These are phyloP conservation scores for Podospora australis DNA, from an alignment of 495 filamentous ascomycete species.

Conservation along the genomic window DNA sequence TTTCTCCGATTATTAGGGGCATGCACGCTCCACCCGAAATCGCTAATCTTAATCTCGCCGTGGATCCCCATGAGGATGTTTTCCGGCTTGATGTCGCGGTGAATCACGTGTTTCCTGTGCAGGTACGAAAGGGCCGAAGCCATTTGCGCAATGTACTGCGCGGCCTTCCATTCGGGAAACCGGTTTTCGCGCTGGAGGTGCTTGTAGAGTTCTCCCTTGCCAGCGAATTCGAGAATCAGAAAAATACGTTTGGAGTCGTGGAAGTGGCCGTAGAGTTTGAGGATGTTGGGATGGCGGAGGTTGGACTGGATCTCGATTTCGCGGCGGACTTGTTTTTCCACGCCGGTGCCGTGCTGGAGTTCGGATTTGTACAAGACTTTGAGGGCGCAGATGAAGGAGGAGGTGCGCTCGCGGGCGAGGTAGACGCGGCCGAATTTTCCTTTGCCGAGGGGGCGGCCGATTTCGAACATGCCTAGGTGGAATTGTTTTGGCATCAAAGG, in stretches of 20 bases:
- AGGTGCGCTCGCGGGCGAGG: conserved; percentile 81
- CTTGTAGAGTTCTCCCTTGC: conserved; percentile 94
- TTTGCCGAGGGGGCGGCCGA: conserved; percentile 90
- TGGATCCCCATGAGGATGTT: conserved; percentile 97
- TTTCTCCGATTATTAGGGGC: conserved; percentile 89
- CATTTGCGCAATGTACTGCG: conserved; percentile 98
- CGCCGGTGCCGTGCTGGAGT: conserved; percentile 74
- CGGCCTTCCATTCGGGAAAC: conserved; percentile 94
- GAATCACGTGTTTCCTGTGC: conserved; percentile 97
- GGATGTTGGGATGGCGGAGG: conserved; percentile 90
- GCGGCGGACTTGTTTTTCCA: conserved; percentile 93
- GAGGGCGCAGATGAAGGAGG: conserved; percentile 89
- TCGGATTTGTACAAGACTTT: conserved; percentile 97
- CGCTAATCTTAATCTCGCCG: conserved; percentile 96
- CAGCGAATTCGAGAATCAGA: conserved; percentile 91
- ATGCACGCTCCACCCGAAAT: conserved; percentile 98
- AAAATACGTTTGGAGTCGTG: conserved; percentile 96
- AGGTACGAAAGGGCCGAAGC: conserved; percentile 84
- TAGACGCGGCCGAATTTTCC: conserved; percentile 98
- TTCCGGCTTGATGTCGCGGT: conserved; percentile 97
- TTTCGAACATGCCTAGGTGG: conserved; percentile 98
- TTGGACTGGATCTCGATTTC: conserved; percentile 99
- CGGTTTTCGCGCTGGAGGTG: conserved; percentile 80
- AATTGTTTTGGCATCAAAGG: conserved; percentile 62
- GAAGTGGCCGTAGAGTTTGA: conserved; percentile 91